Percentiles rank a stretch among this genome's conserved stretches.
phyloP scores from a whole-genome alignment of 352 stramenopile species.

The Globisporangium middletonii region DNA sequence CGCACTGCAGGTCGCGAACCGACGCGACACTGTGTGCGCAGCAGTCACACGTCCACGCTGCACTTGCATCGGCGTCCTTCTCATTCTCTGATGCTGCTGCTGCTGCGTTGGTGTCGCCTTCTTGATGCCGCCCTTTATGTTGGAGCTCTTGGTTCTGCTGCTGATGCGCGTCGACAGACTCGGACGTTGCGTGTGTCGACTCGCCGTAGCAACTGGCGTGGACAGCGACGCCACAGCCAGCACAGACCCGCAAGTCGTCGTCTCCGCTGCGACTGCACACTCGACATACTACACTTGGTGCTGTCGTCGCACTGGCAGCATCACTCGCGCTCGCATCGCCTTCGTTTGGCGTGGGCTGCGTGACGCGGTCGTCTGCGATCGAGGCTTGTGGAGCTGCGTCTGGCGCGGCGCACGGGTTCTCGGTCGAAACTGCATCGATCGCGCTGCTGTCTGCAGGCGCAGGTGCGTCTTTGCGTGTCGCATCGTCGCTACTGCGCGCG shows the following conservation, averaged over 20 bases:
- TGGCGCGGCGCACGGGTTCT: neutral
- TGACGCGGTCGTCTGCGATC: neutral
- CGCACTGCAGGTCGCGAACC: slow-evolving; percentile 17
- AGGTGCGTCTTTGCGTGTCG: neutral
- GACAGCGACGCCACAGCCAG: slow-evolving; percentile 23
- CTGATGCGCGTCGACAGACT: neutral
- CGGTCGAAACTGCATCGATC: too few species aligned
- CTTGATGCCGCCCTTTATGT: neutral
- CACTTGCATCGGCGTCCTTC: neutral
- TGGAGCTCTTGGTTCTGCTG: neutral
- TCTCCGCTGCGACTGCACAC: neutral
- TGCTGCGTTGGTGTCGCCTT: too few species aligned
- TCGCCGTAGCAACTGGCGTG: slow-evolving; percentile 31
- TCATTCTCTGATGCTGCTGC: slow-evolving; percentile 1
- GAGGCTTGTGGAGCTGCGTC: neutral
- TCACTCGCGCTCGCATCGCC: neutral
- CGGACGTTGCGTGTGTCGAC: neutral
- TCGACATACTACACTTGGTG: neutral
- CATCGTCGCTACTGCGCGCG: neutral
- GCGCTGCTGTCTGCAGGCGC: neutral
- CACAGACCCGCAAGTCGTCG: slow-evolving; percentile 23
- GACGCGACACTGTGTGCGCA: slow-evolving; percentile 20
- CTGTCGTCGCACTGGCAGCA: neutral
- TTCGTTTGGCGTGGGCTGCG: neutral
- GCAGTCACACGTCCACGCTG: slow-evolving; percentile 37